Base-by-base conservation (phyloP, 2,329 filamentous ascomycete species). In the Aspergillus neotritici region DNA sequence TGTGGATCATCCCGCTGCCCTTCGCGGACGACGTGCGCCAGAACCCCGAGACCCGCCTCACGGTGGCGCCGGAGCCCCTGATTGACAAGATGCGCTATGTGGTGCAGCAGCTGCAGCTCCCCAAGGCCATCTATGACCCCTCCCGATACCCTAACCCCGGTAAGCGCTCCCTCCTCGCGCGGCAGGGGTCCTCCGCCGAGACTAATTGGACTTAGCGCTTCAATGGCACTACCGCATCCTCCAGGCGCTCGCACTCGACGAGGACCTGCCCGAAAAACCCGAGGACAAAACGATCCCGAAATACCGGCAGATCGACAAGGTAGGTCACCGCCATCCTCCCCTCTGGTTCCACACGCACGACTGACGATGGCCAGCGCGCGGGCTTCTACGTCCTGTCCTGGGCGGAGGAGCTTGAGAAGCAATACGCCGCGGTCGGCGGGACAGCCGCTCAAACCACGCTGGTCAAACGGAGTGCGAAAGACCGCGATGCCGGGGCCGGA, bases 211-310 rank as follows among this genome's bases (percentile, higher is more conserved):
- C 30, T 5, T 38, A 60, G 79, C 86, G 7, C 74, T 98, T 16
- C 93, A 98, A 68, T 98, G 91, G 90, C 93, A 97, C 69, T 98
- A 97, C 72, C 84, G 82, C 49, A 94, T 98, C 35, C 72, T 98
- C 1, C 93, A 98, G 67, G 85, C 87, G 5, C 76, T 96, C 44
- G 93, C 93, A 0, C 74, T 98, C 1, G 90, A 95, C 30, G 93
- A 98, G 62, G 90, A 96, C 53, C 70, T 94, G 1, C 90, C 90
- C 0, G 83, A 86, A 14, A 68, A 76, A 35, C 73, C 78, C 2
- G 78, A 83, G 38, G 93, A 98, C 60, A 83, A 85, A 51, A 97
- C 93, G 0, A 63, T 87, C 11, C 93, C 93, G 1, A 87, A 86
- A 56, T 89, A 84, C 66, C 84, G 79, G 54, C 87, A 94, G 53